Evolutionary conservation across 2,329 filamentous ascomycete species (phyloP).

Genomic region (Ambrosiella cleistominuta): DNA sequence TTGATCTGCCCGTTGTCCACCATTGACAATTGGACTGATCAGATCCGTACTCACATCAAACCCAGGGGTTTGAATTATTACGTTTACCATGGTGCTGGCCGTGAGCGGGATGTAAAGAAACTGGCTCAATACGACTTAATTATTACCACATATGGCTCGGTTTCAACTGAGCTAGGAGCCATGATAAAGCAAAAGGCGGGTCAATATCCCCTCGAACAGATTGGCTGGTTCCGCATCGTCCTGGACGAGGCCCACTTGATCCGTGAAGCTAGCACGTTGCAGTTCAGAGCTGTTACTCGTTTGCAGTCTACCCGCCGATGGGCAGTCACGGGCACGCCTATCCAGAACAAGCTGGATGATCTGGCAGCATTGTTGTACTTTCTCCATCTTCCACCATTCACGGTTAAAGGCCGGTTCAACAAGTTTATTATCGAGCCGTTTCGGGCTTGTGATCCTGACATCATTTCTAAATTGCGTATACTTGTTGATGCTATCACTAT

Average conservation of each 20-base stretch:
- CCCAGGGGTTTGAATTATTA: slow-evolving; percentile 50
- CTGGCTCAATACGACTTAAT: slow-evolving; percentile 66
- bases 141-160: slow-evolving; percentile 82
- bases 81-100: slow-evolving; percentile 69
- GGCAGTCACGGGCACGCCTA: slow-evolving; percentile 93
- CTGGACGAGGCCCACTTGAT: slow-evolving; percentile 93
- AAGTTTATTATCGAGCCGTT: slow-evolving; percentile 71
- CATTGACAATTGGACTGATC: slow-evolving; percentile 85
- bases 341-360: slow-evolving; percentile 87
- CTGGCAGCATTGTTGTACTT: slow-evolving; percentile 76
- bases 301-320: slow-evolving; percentile 69
- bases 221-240: slow-evolving; percentile 87
- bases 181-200: slow-evolving; percentile 42
- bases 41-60: slow-evolving; percentile 67
- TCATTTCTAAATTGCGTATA: slow-evolving; percentile 68
- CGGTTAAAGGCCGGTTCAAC: slow-evolving; percentile 57
- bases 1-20: slow-evolving; percentile 82
- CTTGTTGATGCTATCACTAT: slow-evolving; percentile 91
- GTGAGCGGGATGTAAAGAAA: slow-evolving; percentile 49
- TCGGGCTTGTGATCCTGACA: slow-evolving; percentile 68
- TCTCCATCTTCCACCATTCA: slow-evolving; percentile 67
- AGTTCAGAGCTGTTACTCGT: slow-evolving; percentile 70
- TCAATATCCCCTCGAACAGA: slow-evolving; percentile 49
- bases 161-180: slow-evolving; percentile 58
- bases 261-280: slow-evolving; percentile 62